Conservation (phyloP, 768 basidiomycete species). For the Tylopilus vinaceipallidus region DNA sequence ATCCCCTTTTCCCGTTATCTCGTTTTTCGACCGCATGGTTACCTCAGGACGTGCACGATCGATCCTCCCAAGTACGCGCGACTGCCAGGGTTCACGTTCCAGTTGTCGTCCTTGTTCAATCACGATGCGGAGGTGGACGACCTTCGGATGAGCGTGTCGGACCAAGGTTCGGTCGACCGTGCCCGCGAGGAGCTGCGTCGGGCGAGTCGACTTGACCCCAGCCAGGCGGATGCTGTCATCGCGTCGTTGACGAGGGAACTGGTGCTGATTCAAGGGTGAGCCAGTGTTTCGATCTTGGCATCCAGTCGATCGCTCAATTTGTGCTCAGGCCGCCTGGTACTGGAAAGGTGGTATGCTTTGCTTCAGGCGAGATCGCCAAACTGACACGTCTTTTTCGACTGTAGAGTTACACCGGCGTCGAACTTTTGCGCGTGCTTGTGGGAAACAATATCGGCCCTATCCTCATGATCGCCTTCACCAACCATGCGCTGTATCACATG, state of each 20-base stretch:
- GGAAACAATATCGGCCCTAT: slow-evolving; percentile 52
- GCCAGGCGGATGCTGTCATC: slow-evolving; percentile 70
- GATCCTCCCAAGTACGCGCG: slow-evolving; percentile 54
- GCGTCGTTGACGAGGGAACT: slow-evolving; percentile 59
- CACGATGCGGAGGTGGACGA: slow-evolving; percentile 37
- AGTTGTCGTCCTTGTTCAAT: slow-evolving; percentile 54
- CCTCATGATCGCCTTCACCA: slow-evolving; percentile 64
- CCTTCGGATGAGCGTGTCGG: slow-evolving; percentile 40
- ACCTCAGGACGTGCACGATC: slow-evolving; percentile 36
- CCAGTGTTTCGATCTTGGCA: neutral
- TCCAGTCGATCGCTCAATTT: neutral
- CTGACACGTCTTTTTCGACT: neutral
- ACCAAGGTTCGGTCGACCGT: slow-evolving; percentile 42
- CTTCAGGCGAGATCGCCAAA: neutral
- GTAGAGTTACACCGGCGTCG: slow-evolving; percentile 66
- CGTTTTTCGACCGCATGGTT: slow-evolving; percentile 40
- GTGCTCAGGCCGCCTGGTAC: slow-evolving; percentile 67
- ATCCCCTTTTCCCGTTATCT: slow-evolving; percentile 57
- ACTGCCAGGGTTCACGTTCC: slow-evolving; percentile 53
- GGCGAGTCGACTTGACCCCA: slow-evolving; percentile 60
- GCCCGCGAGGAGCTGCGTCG: slow-evolving; percentile 46
- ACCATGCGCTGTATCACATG: slow-evolving; percentile 79
- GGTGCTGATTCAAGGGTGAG: slow-evolving; percentile 70
- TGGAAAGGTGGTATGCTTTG: slow-evolving; percentile 51
- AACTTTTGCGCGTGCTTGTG: slow-evolving; percentile 66